Evolutionary conservation across 2,329 filamentous ascomycete species (phyloP), one percentile per base, ranked within the genome.

Genomic region (Zymoseptoria tritici): DNA sequence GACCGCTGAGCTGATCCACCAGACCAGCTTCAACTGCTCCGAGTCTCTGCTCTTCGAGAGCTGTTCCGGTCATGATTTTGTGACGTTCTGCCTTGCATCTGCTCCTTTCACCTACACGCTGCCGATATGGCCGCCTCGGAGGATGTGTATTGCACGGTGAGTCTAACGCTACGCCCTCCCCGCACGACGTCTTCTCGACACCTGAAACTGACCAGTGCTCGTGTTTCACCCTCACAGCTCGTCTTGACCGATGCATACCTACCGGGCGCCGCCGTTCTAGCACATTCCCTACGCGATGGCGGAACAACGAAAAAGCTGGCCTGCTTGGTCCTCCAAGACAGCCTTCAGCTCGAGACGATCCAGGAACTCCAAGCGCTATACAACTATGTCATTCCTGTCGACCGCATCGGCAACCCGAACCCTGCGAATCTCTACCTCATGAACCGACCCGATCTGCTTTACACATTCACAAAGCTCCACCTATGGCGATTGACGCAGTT

Each of bases 381-480:
- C 78, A 89, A 99, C 78, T 87, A 93, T 73, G 80, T 97, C 61
- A 88, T 97, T 64, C 87, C 92, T 31, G 90, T 97, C 58, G 83
- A 87, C 58, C 85, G 87, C 64, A 86, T 97, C 71, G 83, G 83
- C 64, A 97, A 92, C 73, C 81, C 83, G 60, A 84, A 83, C 51
- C 88, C 90, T 2, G 85, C 85, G 60, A 97, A 97, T 71, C 84
- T 99, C 59, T 86, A 88, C 74, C 83, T 97, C 58, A 97, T 99
- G 92, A 86, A 91, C 73, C 89, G 94, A 57, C 83, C 86, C 64
- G 94, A 99, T 71, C 82, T 99, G 55, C 86, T 93, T 71, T 93
- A 91, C 26, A 89, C 92, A 64, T 97, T 97, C 72, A 97, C 94
- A 67, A 99, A 99, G 79, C 92, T 99, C 76, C 86, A 90, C 66